Base-by-base conservation (phyloP, 2,329 filamentous ascomycete species). In the Thelonectria discophora region DNA sequence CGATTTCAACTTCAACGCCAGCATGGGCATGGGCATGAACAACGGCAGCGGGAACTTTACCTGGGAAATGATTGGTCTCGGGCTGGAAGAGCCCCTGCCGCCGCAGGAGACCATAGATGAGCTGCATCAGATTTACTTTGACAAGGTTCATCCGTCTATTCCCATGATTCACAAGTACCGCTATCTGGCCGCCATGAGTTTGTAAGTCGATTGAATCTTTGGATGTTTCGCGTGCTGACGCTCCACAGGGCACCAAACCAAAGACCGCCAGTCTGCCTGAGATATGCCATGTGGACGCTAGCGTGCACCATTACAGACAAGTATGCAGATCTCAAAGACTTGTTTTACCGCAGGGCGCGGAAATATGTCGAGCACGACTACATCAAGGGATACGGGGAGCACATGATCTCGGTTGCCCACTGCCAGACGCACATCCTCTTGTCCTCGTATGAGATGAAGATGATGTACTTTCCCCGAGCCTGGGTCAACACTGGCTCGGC, bases 261-360 rank as follows among this genome's bases (percentile, higher is more conserved):
- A 80, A 88, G 94, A 24, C 94, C 95, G 2, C 93, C 94, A 0
- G 88, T 97, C 30, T 93, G 91, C 66, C 80, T 99, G 51, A 88
- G 95, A 69, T 99, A 99, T 78, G 93, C 92, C 57, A 96, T 98
- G 83, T 98, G 94, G 94, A 92, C 90, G n/a, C 80, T 93, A 71
- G 93, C 94, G n/a, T 94, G 93, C 64, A 90, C 92, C 5, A 86
- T 94, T 45, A 88, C 87, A 3, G 93, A 97, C 60, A 95, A 93
- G 73, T 97, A 92, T 74, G 82, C 85, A 34, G 86, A 87, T 55
- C 78, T 97, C 13, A 93, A 93, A 72, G 90, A 94, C 55, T 87
- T 97, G 64, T 97, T 98, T 75, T 99, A 99, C 75, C 88, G 91
- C 65, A 86, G 94, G 53, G 88, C 94, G 12, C 88, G 94, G 60